These are phyloP conservation scores for Arctium lappa DNA, from an alignment of 129 eudicot species.

Conservation along the genomic window DNA sequence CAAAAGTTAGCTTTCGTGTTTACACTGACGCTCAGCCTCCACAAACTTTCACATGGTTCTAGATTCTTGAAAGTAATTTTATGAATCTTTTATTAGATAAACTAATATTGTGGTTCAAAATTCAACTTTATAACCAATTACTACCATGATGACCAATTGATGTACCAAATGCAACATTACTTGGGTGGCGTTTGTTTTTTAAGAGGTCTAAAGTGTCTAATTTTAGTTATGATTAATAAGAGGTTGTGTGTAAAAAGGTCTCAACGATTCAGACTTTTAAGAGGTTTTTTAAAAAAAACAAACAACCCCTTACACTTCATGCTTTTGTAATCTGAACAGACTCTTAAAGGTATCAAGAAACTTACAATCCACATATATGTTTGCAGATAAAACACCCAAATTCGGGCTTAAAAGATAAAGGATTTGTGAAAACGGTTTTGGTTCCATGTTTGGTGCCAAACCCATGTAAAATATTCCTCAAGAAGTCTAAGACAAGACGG, in stretches of 20 bases:
- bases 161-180: not conserved
- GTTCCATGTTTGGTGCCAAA: not conserved
- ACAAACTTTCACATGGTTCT: not conserved
- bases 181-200: too few relatives aligned
- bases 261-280: too few relatives aligned
- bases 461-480: not conserved
- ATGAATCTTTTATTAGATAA: not conserved
- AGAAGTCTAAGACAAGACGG: not conserved
- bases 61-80: slow-evolving; percentile 9
- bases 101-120: not conserved
- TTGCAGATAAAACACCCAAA: not conserved
- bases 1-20: not conserved
- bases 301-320: not conserved
- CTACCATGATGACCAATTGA: not conserved
- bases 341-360: not conserved
- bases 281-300: too few relatives aligned
- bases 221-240: too few relatives aligned
- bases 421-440: too few relatives aligned
- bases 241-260: too few relatives aligned
- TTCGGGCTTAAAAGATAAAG: not conserved
- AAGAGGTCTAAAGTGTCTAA: too few relatives aligned
- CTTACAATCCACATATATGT: not conserved
- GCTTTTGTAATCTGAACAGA: not conserved
- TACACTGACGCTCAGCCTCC: not conserved
- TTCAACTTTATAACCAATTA: not conserved